Conservation (phyloP, 306 rosid species). For the Sophora flavescens region DNA sequence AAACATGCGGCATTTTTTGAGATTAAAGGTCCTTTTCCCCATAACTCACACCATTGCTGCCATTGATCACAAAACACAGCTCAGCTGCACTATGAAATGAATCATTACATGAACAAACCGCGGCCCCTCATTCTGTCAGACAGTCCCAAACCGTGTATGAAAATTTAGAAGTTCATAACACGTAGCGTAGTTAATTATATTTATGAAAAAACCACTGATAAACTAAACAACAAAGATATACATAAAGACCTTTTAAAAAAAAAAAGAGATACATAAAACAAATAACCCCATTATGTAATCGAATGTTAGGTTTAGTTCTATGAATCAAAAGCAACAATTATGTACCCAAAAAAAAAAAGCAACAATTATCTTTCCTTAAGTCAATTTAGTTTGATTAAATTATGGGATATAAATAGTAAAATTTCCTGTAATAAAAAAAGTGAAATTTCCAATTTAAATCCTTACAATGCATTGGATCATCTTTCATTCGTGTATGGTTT, state of each 20-base stretch:
- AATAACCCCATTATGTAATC: not conserved
- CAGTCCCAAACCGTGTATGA: conserved; percentile 37
- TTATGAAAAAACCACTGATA: not conserved
- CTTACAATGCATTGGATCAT: too few relatives aligned
- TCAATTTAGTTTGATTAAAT: too few relatives aligned
- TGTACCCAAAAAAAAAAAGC: too few relatives aligned
- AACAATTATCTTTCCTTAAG: too few relatives aligned
- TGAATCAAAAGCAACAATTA: not conserved
- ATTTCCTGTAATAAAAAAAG: too few relatives aligned
- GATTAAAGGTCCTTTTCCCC: not conserved
- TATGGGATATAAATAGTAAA: too few relatives aligned
- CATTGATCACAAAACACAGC: conserved; percentile 43
- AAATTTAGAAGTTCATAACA: not conserved
- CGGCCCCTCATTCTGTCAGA: conserved; percentile 24
- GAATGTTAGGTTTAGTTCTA: not conserved
- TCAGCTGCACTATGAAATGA: conserved; percentile 22
- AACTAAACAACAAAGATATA: not conserved
- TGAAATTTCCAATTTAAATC: too few relatives aligned
- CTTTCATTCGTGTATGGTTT: not conserved
- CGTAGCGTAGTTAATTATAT: not conserved
- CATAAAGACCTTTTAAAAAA: too few relatives aligned
- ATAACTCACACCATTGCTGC: not conserved
- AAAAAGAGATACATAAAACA: not conserved
- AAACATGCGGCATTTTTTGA: not conserved
- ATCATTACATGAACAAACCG: conserved; percentile 22